Evolutionary conservation across 345 rosid species (phyloP), one percentile per base, ranked within the genome.

Genomic region (Eucalyptus dawsonii): DNA sequence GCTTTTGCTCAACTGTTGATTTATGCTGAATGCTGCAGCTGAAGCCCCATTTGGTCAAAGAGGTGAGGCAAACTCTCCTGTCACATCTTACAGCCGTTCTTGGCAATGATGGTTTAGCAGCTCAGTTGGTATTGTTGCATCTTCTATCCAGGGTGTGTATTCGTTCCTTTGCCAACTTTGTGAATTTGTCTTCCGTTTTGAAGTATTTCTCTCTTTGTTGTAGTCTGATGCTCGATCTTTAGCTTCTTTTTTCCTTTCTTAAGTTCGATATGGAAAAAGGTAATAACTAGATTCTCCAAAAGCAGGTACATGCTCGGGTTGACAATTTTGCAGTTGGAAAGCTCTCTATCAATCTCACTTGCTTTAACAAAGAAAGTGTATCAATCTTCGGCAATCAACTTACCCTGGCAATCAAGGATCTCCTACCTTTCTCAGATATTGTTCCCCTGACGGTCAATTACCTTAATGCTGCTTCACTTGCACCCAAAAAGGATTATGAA

Each of bases 291-390:
- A 72, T 58, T 53, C 86, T 85, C 88, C 80, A 40, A 58, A 80
- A 86, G 80, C 91, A 97, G 99, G 97, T 97, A 87, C 95, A 95
- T 92, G 92, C 97, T 87, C 94, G 99, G 90, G 94, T 92, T n/a
- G 98, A 95, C 88, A 91, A 92, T 87, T 92, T 94, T 91, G 98
- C 98, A n/a, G 96, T 98, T 6, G 98, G 99, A 92, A 97, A 97
- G 93, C 96, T 97, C 91, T 95, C 99, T 14, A 92, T 95, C 47
- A 97, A 96, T 88, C 95, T 97, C 58, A 94, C 93, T 29, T 89
- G 94, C 91, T 94, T 96, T 80, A 95, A 88, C 91, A 95, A 93
- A 91, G 98, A 97, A 89, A 94, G 93, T 62, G 92, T 92, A 87
- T 94, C 98, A 25, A 87, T 95, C 69, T 97, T 96, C 47, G 98